A percentile compares a stretch with the other conserved stretches of the same genome.
Conservation (phyloP, 208 protist genomes). For the Crithidia sp. region DNA sequence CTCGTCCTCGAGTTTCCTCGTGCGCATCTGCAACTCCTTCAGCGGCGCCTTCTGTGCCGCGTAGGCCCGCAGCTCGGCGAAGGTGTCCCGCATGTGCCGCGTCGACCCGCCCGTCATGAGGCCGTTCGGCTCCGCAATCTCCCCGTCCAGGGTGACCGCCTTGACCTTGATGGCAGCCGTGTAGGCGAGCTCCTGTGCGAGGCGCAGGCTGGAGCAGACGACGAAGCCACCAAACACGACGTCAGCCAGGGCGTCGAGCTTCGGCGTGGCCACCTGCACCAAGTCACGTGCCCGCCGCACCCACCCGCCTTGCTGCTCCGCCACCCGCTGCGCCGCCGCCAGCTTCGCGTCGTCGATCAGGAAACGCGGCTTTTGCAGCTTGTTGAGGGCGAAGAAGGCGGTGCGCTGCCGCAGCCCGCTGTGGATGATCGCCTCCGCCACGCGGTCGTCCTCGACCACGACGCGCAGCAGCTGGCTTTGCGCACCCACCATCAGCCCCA, state of each 20-base stretch:
- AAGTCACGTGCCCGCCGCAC: constrained; percentile 33
- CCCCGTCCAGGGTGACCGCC: constrained; percentile 98
- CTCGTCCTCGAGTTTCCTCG: constrained; percentile 47
- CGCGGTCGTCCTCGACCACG: constrained; percentile 94
- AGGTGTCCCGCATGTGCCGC: constrained; percentile 71
- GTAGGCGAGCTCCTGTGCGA: constrained; percentile 91
- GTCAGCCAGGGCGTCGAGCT: constrained; percentile 47
- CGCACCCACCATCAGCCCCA: constrained; percentile 95
- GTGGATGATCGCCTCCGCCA: constrained; percentile 94
- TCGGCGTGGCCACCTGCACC: constrained; percentile 29
- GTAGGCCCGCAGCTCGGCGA: constrained; percentile 66
- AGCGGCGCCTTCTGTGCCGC: constrained; percentile 56
- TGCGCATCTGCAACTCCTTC: constrained; percentile 40
- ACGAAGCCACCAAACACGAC: constrained; percentile 98
- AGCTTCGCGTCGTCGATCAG: constrained; percentile 37
- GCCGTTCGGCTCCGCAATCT: constrained; percentile 98
- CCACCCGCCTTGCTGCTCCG: constrained; percentile 38
- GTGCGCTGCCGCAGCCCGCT: constrained; percentile 93
- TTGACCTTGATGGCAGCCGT: constrained; percentile 67
- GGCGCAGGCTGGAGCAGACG: constrained; percentile 89
- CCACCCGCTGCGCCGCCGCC: constrained; percentile 45
- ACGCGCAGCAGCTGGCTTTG: constrained; percentile 94
- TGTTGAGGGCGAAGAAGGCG: constrained; percentile 98
- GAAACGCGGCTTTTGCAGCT: constrained; percentile 44
- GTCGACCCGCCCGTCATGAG: constrained; percentile 97